Evolutionary conservation across 2,329 filamentous ascomycete species (phyloP).

Genomic region (Cordyceps cicadae): DNA sequence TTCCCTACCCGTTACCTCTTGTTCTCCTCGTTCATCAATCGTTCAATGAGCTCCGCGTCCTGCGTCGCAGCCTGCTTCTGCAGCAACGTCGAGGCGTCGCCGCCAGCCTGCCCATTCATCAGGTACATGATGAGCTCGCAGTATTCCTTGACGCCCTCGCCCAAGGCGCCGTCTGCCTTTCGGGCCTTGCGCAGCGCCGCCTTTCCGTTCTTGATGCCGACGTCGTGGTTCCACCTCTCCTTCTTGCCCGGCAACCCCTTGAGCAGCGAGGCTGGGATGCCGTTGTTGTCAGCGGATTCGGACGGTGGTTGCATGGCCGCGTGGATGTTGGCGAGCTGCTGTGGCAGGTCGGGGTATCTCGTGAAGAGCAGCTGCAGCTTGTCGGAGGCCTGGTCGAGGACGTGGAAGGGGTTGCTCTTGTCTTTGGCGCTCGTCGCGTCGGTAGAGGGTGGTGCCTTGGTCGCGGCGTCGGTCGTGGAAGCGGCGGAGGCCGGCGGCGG

Average conservation of each 20-base stretch:
- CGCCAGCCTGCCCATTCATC: constrained; percentile 27
- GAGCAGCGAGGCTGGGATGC: constrained; percentile 16
- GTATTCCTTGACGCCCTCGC: constrained; percentile 54
- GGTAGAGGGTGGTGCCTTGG: neutral
- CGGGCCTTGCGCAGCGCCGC: constrained; percentile 44
- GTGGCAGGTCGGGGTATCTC: constrained; percentile 42
- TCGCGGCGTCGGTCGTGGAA: neutral
- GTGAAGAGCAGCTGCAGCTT: constrained; percentile 43
- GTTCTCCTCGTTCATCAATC: constrained; percentile 39
- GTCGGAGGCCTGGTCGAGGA: constrained; percentile 38
- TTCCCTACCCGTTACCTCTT: constrained; percentile 16
- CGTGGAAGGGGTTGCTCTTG: constrained; percentile 38
- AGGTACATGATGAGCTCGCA: constrained; percentile 47
- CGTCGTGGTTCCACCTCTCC: constrained; percentile 48
- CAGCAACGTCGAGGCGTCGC: constrained; percentile 29
- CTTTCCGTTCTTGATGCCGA: constrained; percentile 48
- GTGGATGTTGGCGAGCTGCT: constrained; percentile 41
- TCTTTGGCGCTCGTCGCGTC: constrained; percentile 14
- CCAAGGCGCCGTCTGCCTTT: constrained; percentile 42
- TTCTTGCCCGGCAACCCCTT: constrained; percentile 22
- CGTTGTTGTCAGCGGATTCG: constrained; percentile 27
- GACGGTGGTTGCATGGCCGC: constrained; percentile 40
- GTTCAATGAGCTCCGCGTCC: constrained; percentile 41
- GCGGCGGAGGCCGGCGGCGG: constrained; percentile 9
- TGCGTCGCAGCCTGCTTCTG: constrained; percentile 38